Evolutionary conservation across 106 monocot species (phyloP), one percentile per base, ranked within the genome.

Genomic region (Dendrobium officinale): DNA sequence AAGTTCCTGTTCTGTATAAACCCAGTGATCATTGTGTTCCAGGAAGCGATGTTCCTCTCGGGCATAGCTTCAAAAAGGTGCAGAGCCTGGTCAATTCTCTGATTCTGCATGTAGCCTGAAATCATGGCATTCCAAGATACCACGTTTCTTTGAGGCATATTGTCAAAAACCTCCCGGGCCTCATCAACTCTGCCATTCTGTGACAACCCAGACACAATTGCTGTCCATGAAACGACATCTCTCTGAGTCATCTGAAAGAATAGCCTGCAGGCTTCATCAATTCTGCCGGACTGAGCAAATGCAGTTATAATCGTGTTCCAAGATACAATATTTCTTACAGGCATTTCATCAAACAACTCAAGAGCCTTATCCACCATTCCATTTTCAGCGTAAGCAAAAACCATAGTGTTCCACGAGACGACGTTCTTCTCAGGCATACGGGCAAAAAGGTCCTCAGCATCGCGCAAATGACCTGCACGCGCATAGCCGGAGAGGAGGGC

Each of bases 121-220:
- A 93, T 73, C 89, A 92, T 89, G 11, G 87, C 89, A 51, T 89
- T 92, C 89, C 92, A 92, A 58, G 89, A 89, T 41, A 87, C 70
- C 4, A 86, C 82, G 82, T 91, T 84, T 73, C 80, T 80, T n/a
- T 80, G 72, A 0, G 91, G 91, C 84, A 93, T 93, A 44, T 13
- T 33, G 22, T 88, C 81, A 42, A 93, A 93, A 0, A 93, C 19
- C n/a, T 59, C 79, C 9, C 79, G 44, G 6, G 91, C 89, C 68
- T 86, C 49, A 31, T 81, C 78, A 26, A 91, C 77, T 49, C 64
- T 80, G 0, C 89, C 93, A 76, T 90, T 88, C 67, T 75, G 75
- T 1, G 88, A 80, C 24, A 86, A 49, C 2, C 85, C 88, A 0
- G 86, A 33, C 0, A 88, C 72, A 81, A 92, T 86, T 2, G 88